Evolutionary conservation across 129 eudicot genomes (phyloP).

Genomic region (Mikania micrantha): DNA sequence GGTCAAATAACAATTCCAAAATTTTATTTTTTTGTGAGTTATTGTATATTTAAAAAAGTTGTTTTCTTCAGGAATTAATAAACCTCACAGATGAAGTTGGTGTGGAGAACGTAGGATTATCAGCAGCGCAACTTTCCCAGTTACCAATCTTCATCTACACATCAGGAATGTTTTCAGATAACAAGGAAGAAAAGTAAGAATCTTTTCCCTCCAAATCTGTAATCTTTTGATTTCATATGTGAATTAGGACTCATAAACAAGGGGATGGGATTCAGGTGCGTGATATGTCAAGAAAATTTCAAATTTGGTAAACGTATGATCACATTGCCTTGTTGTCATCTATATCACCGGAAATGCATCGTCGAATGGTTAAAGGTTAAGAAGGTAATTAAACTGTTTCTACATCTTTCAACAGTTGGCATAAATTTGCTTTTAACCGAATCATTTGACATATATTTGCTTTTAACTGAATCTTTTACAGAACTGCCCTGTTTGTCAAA

Average conservation of each 20-base stretch:
- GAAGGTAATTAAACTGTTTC: conserved; percentile 42
- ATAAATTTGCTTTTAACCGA: too few species aligned
- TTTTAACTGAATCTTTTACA: conserved; percentile 22
- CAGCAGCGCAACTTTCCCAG: conserved; percentile 39
- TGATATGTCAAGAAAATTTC: conserved; percentile 45
- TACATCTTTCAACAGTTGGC: too few species aligned
- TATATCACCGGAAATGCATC: conserved; percentile 63
- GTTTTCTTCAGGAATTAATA: conserved; percentile 70
- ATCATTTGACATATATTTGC: too few species aligned
- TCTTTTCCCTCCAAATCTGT: background rate
- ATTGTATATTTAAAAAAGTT: too few species aligned
- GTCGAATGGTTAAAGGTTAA: conserved; percentile 46
- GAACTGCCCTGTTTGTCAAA: conserved; percentile 70
- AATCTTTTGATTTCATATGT: background rate
- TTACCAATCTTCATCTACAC: conserved; percentile 65
- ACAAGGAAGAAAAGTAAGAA: conserved; percentile 42
- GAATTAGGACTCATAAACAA: too few species aligned
- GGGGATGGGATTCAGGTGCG: conserved; percentile 30
- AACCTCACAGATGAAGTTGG: conserved; percentile 64
- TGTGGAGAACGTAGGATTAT: conserved; percentile 53
- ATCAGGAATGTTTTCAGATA: conserved; percentile 52
- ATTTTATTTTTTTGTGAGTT: too few species aligned
- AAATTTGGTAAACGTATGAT: conserved; percentile 40
- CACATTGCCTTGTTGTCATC: conserved; percentile 65
- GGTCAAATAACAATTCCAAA: too few species aligned